A percentile compares a stretch with the other conserved stretches of the same genome.
Evolutionary conservation across 768 basidiomycete genomes (phyloP).

Genomic region (Dioszegia aurantiaca): DNA sequence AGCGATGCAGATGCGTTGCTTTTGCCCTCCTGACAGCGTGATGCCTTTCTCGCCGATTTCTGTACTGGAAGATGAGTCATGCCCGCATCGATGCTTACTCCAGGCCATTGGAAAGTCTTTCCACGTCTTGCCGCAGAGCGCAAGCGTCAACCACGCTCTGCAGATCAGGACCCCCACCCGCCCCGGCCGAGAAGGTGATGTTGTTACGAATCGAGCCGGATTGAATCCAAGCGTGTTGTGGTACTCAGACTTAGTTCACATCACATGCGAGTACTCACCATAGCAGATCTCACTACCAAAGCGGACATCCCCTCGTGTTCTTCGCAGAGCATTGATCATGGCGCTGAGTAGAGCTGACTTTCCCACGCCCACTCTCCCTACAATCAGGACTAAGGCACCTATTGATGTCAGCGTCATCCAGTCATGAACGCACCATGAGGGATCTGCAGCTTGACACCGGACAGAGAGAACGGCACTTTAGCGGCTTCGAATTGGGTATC

Average conservation of each 20-base stretch:
- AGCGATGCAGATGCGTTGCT: constrained; percentile 44
- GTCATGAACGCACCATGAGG: constrained; percentile 43
- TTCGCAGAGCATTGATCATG: constrained; percentile 46
- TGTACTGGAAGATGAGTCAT: constrained; percentile 42
- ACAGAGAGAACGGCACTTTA: constrained; percentile 57
- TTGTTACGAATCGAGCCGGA: constrained; percentile 48
- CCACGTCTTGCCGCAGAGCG: constrained; percentile 38
- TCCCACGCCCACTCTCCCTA: constrained; percentile 49
- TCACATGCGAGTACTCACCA: no score
- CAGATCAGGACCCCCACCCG: constrained; percentile 36
- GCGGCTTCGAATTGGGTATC: constrained; percentile 4
- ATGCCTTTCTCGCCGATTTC: constrained; percentile 80
- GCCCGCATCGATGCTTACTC: constrained; percentile 56
- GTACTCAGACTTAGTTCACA: constrained; percentile 20
- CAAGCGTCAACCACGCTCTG: constrained; percentile 42
- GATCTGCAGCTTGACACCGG: constrained; percentile 56
- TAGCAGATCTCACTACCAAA: constrained; percentile 43
- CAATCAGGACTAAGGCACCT: constrained; percentile 45
- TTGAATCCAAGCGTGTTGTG: constrained; percentile 51
- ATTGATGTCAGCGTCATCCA: not conserved
- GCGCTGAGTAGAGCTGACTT: constrained; percentile 46
- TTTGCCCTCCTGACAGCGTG: constrained; percentile 51
- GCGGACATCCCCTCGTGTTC: constrained; percentile 24
- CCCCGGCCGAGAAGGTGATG: constrained; percentile 39
- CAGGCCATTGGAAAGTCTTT: constrained; percentile 29